Conservation (phyloP, 1,139 yeast genomes). For the Lipomyces yarrowii region DNA sequence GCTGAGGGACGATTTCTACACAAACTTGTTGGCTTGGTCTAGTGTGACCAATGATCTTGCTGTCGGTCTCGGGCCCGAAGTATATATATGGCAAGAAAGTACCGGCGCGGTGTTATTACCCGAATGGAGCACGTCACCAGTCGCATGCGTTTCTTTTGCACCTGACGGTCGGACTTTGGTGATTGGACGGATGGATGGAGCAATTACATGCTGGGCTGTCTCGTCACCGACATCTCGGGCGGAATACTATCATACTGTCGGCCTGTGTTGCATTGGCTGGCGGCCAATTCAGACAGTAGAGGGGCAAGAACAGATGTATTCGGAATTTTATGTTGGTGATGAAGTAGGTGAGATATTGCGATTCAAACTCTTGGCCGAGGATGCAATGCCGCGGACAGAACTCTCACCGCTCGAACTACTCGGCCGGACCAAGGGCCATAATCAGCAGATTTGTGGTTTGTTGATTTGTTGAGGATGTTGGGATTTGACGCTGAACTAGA, state of each 20-base stretch:
- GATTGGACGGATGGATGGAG: conserved; percentile 62
- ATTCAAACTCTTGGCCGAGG: conserved; percentile 37
- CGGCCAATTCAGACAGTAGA: conserved; percentile 40
- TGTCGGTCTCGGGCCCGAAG: conserved; percentile 66
- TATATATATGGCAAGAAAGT: conserved; percentile 65
- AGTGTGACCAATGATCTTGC: conserved; percentile 54
- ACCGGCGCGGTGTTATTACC: conserved; percentile 37
- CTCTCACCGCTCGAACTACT: conserved; percentile 11
- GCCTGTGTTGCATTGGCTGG: conserved; percentile 70
- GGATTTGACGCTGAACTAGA: conserved; percentile 44
- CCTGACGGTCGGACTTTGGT: conserved; percentile 50
- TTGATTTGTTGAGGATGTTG: not conserved
- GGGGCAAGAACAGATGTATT: conserved; percentile 36
- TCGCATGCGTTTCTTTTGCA: conserved; percentile 62
- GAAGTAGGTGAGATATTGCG: conserved; percentile 63
- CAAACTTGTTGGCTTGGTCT: conserved; percentile 80
- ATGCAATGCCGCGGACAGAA: not conserved
- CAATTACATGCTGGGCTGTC: conserved; percentile 48
- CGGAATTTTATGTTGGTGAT: conserved; percentile 63
- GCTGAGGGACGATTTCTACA: conserved; percentile 76
- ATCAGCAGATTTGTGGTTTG: conserved; percentile 40
- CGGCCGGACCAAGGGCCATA: conserved; percentile 32
- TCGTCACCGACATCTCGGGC: conserved; percentile 30
- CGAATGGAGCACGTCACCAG: conserved; percentile 45
- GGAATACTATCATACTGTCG: conserved; percentile 43